Evolutionary conservation across 2,329 filamentous ascomycete species (phyloP).

Genomic region (Cladosporium halotolerans): DNA sequence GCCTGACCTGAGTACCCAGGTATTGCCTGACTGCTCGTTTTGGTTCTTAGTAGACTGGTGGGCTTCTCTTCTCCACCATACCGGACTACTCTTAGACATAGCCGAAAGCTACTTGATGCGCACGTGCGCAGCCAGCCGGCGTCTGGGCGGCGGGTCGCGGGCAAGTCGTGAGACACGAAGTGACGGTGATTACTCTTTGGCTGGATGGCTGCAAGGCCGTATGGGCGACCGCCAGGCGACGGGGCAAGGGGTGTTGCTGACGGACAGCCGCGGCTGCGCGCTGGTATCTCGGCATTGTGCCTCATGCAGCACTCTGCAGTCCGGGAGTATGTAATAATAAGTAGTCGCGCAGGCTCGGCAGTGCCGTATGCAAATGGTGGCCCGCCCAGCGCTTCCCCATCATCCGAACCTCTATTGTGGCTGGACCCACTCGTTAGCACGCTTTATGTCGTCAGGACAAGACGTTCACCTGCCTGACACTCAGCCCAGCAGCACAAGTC

Average conservation of each 20-base stretch:
- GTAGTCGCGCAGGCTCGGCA: too few species aligned
- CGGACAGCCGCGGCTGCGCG: neutral
- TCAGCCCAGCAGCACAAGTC: neutral
- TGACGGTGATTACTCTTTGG: neutral
- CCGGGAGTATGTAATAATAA: too few species aligned
- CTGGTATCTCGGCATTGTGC: neutral
- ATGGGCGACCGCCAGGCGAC: neutral
- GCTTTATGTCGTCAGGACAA: slow-evolving; percentile 10
- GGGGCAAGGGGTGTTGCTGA: neutral
- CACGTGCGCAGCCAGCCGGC: slow-evolving; percentile 6
- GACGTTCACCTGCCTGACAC: neutral
- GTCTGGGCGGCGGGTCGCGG: neutral
- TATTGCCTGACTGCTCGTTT: neutral
- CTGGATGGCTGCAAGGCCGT: too few species aligned
- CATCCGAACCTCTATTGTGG: neutral
- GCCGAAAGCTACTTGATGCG: neutral
- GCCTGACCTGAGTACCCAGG: neutral
- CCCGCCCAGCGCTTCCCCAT: slow-evolving; percentile 1
- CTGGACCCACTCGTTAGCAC: slow-evolving; percentile 5
- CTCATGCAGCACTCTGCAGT: neutral
- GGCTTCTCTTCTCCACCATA: neutral
- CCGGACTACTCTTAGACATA: neutral
- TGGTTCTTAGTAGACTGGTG: neutral
- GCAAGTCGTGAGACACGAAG: neutral
- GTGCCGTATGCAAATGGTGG: too few species aligned